Conservation (phyloP, 257 asterid species). For the Solanum chiquidenum region DNA sequence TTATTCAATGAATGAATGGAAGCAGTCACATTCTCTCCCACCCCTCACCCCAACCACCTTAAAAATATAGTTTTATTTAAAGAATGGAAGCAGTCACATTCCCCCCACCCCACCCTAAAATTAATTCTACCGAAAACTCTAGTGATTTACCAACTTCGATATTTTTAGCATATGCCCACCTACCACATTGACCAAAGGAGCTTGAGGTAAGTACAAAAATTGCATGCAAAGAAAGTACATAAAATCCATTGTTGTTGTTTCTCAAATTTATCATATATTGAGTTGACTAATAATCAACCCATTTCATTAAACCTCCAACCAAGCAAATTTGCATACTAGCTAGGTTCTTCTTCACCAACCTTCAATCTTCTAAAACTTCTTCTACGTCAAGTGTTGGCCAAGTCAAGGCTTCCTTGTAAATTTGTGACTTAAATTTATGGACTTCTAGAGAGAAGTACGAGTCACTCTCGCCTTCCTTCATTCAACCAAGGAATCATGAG, state of each 20-base stretch:
- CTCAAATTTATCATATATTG: neutral
- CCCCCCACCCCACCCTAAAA: neutral
- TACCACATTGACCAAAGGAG: neutral
- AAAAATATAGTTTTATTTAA: too few species aligned
- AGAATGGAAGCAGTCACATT: neutral
- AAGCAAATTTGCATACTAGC: neutral
- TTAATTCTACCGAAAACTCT: neutral
- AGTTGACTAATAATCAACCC: neutral
- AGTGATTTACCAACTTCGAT: neutral
- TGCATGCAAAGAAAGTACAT: neutral
- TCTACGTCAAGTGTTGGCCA: neutral
- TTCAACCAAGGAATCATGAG: neutral
- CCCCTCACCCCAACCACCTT: too few species aligned
- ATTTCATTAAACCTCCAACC: neutral
- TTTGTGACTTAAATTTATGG: neutral
- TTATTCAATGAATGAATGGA: neutral
- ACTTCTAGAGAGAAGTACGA: neutral
- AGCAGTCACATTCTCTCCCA: too few species aligned
- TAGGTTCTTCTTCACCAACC: neutral
- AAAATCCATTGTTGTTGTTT: neutral
- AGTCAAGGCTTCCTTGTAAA: neutral
- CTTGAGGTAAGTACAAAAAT: neutral
- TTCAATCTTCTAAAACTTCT: neutral
- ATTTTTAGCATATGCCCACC: neutral
- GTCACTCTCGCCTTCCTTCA: neutral